These are phyloP conservation scores for Agaricus subrufescens DNA, from an alignment of 768 basidiomycete genomes.

Conservation along the genomic window DNA sequence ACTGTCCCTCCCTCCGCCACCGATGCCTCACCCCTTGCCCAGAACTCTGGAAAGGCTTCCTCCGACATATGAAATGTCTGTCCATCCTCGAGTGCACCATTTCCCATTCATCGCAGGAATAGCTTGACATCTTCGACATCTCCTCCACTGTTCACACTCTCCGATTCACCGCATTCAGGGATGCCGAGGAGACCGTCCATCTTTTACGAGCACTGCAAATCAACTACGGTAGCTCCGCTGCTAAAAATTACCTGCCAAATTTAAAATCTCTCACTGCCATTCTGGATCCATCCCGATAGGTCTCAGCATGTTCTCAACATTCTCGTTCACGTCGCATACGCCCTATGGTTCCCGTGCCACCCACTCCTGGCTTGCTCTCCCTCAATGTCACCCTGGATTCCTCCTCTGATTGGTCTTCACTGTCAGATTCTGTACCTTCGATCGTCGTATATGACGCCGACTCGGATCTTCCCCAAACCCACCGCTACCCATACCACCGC, in stretches of 20 bases:
- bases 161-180: not conserved
- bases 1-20: not conserved
- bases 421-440: not conserved
- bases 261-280: not conserved
- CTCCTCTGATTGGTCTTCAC: not conserved
- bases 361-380: not conserved
- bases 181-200: not conserved
- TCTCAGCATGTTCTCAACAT: not conserved
- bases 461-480: not conserved
- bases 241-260: not conserved
- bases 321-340: not conserved
- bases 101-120: not conserved
- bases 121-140: conserved; percentile 1
- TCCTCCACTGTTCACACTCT: not conserved
- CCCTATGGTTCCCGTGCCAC: not conserved
- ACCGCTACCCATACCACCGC: not conserved
- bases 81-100: not conserved
- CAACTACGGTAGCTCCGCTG: not conserved
- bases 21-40: not conserved
- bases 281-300: not conserved
- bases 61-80: not conserved
- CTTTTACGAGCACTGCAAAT: not conserved
- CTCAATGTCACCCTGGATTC: not conserved
- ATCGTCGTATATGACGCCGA: not conserved
- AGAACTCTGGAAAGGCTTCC: not conserved